Conservation (phyloP, 441 rosid species). For the Mallotus repandus region DNA sequence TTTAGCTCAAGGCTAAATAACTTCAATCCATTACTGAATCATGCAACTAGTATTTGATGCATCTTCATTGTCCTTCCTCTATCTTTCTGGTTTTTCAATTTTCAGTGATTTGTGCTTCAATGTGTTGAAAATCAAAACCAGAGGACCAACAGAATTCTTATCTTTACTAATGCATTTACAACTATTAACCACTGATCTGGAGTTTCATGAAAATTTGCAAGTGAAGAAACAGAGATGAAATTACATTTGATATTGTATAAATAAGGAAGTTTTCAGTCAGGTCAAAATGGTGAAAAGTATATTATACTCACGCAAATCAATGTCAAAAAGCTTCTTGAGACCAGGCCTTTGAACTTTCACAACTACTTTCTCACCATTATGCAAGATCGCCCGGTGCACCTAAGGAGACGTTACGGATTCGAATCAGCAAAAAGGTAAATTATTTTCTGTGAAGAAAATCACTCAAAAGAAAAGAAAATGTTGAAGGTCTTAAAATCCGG, state of each 20-base stretch:
- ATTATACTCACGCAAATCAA: slow-evolving; percentile 67
- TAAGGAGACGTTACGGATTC: slow-evolving; percentile 32
- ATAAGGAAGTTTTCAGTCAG: neutral
- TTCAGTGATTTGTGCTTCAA: too few species aligned
- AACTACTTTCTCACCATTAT: slow-evolving; percentile 83
- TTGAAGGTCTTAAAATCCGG: neutral
- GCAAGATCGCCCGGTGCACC: slow-evolving; percentile 93
- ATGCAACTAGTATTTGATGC: too few species aligned
- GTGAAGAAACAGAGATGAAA: too few species aligned
- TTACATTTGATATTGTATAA: neutral
- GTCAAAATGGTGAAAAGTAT: neutral
- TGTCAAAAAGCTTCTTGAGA: slow-evolving; percentile 87
- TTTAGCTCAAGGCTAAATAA: too few species aligned
- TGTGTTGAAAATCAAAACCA: too few species aligned
- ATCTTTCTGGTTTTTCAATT: too few species aligned
- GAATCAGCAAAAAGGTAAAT: slow-evolving; percentile 16
- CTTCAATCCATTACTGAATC: too few species aligned
- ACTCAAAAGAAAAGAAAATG: slow-evolving; percentile 5
- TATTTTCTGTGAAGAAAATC: neutral
- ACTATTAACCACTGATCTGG: too few species aligned
- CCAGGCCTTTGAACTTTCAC: slow-evolving; percentile 97
- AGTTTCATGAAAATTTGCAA: too few species aligned
- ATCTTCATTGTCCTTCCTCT: too few species aligned
- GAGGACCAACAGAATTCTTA: too few species aligned
- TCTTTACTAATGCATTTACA: too few species aligned